A percentile compares a stretch with the other conserved stretches of the same genome.
These are phyloP conservation scores for Syncephalastrum racemosum DNA, from an alignment of 371 early-diverging fungal species.

Conservation along the genomic window DNA sequence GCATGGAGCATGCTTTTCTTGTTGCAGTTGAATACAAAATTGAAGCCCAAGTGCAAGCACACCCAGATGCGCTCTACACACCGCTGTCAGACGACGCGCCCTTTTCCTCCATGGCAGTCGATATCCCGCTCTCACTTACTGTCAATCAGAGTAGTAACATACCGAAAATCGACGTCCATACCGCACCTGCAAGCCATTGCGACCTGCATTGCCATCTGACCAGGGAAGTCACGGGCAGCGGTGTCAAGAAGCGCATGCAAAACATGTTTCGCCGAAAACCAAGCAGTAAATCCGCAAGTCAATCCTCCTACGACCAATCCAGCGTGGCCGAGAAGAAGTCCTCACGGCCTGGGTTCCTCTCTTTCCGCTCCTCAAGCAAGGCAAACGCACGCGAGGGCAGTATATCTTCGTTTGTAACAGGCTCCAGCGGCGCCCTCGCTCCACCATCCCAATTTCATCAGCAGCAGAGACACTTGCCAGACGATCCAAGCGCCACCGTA, in stretches of 20 bases:
- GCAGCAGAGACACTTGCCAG: no score
- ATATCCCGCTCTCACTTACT: not conserved
- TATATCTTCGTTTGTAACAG: no score
- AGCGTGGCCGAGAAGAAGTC: no score
- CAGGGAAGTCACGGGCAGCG: not conserved
- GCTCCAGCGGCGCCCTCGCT: no score
- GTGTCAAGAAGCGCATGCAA: not conserved
- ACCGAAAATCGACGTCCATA: not conserved
- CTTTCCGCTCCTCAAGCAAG: no score
- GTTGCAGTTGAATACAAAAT: conserved; percentile 8
- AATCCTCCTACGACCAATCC: no score
- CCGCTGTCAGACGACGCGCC: not conserved
- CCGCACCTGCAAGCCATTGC: not conserved
- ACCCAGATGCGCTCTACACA: conserved; percentile 9
- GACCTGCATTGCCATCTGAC: not conserved
- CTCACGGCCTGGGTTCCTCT: no score
- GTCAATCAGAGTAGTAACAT: not conserved
- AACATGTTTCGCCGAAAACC: conserved; percentile 2
- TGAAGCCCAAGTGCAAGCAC: conserved; percentile 1
- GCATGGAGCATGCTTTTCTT: not conserved
- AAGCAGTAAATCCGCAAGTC: no score
- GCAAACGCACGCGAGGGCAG: no score
- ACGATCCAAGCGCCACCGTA: no score
- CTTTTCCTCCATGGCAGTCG: conserved; percentile 6
- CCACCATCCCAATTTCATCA: no score